Base-by-base conservation (phyloP, 306 rosid genomes). In the Malus sylvestris region DNA sequence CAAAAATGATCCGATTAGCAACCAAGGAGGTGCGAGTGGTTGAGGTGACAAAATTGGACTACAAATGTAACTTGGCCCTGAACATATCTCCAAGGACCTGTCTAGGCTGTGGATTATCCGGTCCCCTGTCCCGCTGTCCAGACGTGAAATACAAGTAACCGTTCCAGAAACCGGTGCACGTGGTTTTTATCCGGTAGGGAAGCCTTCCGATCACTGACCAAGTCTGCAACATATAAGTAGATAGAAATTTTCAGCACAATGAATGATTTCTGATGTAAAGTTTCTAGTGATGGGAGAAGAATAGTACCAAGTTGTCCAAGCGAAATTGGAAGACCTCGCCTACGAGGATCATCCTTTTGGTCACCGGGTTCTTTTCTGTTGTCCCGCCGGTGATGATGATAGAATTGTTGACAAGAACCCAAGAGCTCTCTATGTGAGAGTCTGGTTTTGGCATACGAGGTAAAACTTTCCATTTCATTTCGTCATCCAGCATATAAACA, bases 161-260 rank as follows among this genome's bases (percentile, higher is more conserved):
- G 74, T 91, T 85, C 91, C 93, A 94, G 55, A 78, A 90, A 23
- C 90, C 97, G 65, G 94, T 76, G 83, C 91, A 77, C 40, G 97
- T 90, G 27, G 97, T 94, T 78, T 94, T 94, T 13, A 91, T 78
- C 25, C 97, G 88, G 71, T 84, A 94, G 23, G 97, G 98, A 84
- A 94, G 97, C 87, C 79, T 94, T 77, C 98, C 97, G 16, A 94
- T 89, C 88, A 94, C 98, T 33, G 97, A 85, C 98, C 97, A 94
- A 32, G 76, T 86, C 97, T 94, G 86, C 78, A 79, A 73, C n/a
- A 58, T 22, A 53, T 22, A 51, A 42, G 11, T 12, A 15, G 55
- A 20, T 25, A 20, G 6, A 6, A 6, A 16, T 55, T 55, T 16
- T 19, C 65, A 59, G 5, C 33, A 60, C 8, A 60, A 23, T 4